These are phyloP conservation scores for Dendrobium catenatum DNA, from an alignment of 106 monocot genomes.

Conservation along the genomic window DNA sequence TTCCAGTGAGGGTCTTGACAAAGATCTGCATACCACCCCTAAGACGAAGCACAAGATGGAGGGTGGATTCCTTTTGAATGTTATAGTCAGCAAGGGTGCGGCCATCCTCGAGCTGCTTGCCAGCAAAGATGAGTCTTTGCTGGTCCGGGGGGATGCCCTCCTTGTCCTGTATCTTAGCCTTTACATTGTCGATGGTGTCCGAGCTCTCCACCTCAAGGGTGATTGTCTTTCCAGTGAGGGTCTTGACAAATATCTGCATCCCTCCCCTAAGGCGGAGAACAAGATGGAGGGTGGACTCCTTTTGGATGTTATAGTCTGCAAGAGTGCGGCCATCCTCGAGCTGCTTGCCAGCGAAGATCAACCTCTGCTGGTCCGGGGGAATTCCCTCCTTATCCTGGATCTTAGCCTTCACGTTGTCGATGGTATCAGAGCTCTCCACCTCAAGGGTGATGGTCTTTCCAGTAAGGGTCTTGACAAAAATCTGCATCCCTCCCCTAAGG, in stretches of 20 bases:
- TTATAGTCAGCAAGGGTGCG: slow-evolving; percentile 68
- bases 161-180: too few species aligned
- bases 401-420: slow-evolving; percentile 12
- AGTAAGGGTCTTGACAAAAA: background rate
- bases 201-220: too few species aligned
- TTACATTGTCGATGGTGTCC: too few species aligned
- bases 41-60: background rate
- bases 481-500: slow-evolving; percentile 24
- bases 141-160: slow-evolving; percentile 92
- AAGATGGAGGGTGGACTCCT: slow-evolving; percentile 29
- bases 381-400: slow-evolving; percentile 95
- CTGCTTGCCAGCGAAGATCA: slow-evolving; percentile 89
- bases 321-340: slow-evolving; percentile 80
- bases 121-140: slow-evolving; percentile 82
- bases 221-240: too few species aligned
- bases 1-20: too few species aligned
- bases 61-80: slow-evolving; percentile 45
- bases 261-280: slow-evolving; percentile 25
- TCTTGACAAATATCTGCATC: slow-evolving; percentile 13
- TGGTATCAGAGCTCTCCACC: too few species aligned
- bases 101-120: slow-evolving; percentile 86
- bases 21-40: too few species aligned
- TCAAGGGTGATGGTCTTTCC: too few species aligned
- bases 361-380: slow-evolving; percentile 82
- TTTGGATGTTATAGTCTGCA: slow-evolving; percentile 64